Base-by-base conservation (phyloP, 306 rosid genomes). In the Neltuma alba region DNA sequence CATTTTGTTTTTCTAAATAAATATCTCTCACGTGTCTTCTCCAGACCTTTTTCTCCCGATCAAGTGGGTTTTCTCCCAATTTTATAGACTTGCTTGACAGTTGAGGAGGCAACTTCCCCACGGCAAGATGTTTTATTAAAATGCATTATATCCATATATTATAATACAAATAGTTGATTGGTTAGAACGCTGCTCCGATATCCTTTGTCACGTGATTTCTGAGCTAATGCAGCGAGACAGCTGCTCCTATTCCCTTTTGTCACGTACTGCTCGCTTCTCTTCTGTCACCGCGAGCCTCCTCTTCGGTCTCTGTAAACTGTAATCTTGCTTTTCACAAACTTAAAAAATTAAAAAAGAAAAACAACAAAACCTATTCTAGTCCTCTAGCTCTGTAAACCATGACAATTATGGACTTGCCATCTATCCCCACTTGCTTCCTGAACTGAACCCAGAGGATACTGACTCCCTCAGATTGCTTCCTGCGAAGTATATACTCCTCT, bases 141-240 rank as follows among this genome's bases (percentile, higher is more conserved):
- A n/a, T n/a, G n/a, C n/a, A n/a, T n/a, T n/a, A n/a, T n/a, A n/a
- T n/a, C n/a, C n/a, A n/a, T n/a, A n/a, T n/a, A n/a, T n/a, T n/a
- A n/a, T n/a, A n/a, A n/a, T n/a, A n/a, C n/a, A n/a, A n/a, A n/a
- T n/a, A n/a, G n/a, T n/a, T n/a, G n/a, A n/a, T n/a, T n/a, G n/a
- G n/a, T n/a, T n/a, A n/a, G n/a, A n/a, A n/a, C n/a, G n/a, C n/a
- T n/a, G n/a, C n/a, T n/a, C n/a, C n/a, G n/a, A n/a, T n/a, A n/a
- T n/a, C n/a, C n/a, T n/a, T n/a, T n/a, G n/a, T n/a, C 96, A 89
- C 96, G 96, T 91, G 97, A 88, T 79, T 84, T 84, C 93, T 92
- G 93, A 85, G 78, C 78, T 34, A n/a, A 55, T 83, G 64, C 77
- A 47, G 52, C 64, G 77, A 85, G 85, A 89, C 87, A 80, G 14